phyloP scores from a whole-genome alignment of 148 eudicot genomes.

The Spergularia bocconei region DNA sequence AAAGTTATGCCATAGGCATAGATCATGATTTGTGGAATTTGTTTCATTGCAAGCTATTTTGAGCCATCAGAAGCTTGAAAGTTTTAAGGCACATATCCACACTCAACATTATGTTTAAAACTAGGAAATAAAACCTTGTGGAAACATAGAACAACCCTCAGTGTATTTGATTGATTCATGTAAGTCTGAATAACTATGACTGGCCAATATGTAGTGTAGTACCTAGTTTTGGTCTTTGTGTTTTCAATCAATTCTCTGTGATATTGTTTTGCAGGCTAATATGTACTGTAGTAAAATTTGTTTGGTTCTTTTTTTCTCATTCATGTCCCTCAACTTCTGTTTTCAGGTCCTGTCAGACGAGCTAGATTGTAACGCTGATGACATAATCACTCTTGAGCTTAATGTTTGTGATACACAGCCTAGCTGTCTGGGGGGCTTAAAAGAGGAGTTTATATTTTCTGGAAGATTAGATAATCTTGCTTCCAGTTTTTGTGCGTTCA shows the following conservation, averaged over 20 bases:
- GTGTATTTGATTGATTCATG: background rate
- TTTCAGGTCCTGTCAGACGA: constrained; percentile 82
- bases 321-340: constrained; percentile 2
- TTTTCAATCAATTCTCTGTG: too few species aligned
- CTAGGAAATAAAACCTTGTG: background rate
- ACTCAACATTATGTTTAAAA: background rate
- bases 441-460: constrained; percentile 92
- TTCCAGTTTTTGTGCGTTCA: constrained; percentile 87
- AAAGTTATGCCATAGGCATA: background rate
- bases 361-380: constrained; percentile 64
- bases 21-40: too few species aligned
- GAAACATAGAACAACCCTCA: background rate
- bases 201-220: background rate
- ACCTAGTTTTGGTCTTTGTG: background rate
- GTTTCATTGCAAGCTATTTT: too few species aligned
- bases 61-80: too few species aligned
- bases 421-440: constrained; percentile 91
- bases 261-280: background rate
- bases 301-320: background rate
- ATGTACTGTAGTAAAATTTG: background rate
- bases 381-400: constrained; percentile 73
- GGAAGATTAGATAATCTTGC: constrained; percentile 98
- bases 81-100: background rate
- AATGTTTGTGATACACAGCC: constrained; percentile 95
- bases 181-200: constrained; percentile 4